Evolutionary conservation across 208 protist species (phyloP).

Genomic region (Leishmania tarentolae): DNA sequence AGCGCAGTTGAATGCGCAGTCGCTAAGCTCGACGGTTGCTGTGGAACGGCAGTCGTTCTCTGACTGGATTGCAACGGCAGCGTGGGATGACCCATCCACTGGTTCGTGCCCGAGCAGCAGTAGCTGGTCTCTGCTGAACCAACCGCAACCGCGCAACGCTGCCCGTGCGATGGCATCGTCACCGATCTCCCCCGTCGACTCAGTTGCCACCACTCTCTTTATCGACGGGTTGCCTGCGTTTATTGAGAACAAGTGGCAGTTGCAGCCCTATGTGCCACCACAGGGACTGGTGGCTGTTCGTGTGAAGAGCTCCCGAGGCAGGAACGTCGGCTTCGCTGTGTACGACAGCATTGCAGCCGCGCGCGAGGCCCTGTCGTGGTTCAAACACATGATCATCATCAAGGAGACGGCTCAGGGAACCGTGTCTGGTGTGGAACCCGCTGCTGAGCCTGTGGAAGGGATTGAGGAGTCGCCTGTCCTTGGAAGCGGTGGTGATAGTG

Average conservation of each 20-base stretch:
- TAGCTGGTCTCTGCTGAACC: neutral
- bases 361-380: slow-evolving; percentile 50
- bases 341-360: slow-evolving; percentile 46
- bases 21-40: neutral
- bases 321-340: slow-evolving; percentile 63
- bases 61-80: neutral
- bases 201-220: slow-evolving; percentile 42
- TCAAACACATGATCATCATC: slow-evolving; percentile 29
- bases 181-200: neutral
- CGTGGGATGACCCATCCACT: neutral
- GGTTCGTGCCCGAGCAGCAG: slow-evolving; percentile 4
- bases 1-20: neutral
- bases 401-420: slow-evolving; percentile 30
- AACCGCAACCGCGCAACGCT: neutral
- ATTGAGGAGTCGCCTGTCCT: neutral
- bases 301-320: slow-evolving; percentile 44
- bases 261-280: slow-evolving; percentile 52
- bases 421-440: neutral
- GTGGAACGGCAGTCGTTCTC: neutral
- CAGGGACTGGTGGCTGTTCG: slow-evolving; percentile 47
- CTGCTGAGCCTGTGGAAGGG: neutral
- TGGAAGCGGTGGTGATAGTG: neutral
- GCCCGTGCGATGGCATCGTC: neutral
- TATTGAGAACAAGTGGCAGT: slow-evolving; percentile 43
- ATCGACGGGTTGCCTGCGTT: slow-evolving; percentile 44